Conservation (phyloP, 257 asterid genomes). For the Ligustrum vulgare region DNA sequence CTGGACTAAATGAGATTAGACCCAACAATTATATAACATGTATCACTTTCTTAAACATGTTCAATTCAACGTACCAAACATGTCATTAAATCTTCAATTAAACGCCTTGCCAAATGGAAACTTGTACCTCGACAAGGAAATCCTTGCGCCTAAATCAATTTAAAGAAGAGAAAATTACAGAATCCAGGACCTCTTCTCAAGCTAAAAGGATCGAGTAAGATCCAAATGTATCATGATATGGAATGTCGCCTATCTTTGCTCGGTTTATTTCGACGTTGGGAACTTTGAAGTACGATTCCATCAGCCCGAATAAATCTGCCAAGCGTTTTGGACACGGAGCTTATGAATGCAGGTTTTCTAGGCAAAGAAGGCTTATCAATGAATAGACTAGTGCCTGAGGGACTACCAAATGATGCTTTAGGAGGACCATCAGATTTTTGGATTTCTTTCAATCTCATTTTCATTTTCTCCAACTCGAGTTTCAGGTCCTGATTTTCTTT, state of each 20-base stretch:
- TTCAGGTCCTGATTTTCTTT: conserved; percentile 74
- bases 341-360: conserved; percentile 60
- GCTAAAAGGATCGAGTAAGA: not conserved
- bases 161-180: conserved; percentile 8
- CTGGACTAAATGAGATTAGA: too few relatives aligned
- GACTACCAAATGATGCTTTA: conserved; percentile 36
- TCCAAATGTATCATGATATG: conserved; percentile 45
- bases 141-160: conserved; percentile 25
- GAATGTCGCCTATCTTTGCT: conserved; percentile 70
- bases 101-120: not conserved
- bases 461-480: conserved; percentile 60
- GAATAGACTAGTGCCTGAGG: conserved; percentile 28
- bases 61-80: not conserved
- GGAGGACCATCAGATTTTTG: conserved; percentile 34
- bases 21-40: not conserved
- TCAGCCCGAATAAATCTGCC: conserved; percentile 56
- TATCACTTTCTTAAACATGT: not conserved
- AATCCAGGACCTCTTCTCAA: conserved; percentile 10
- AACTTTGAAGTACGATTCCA: conserved; percentile 35
- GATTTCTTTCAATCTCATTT: conserved; percentile 51
- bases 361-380: conserved; percentile 66
- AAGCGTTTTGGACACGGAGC: conserved; percentile 59
- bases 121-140: conserved; percentile 17
- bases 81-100: not conserved
- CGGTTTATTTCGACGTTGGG: conserved; percentile 52